Conservation (phyloP, 257 asterid species). For the Fraxinus americana region DNA sequence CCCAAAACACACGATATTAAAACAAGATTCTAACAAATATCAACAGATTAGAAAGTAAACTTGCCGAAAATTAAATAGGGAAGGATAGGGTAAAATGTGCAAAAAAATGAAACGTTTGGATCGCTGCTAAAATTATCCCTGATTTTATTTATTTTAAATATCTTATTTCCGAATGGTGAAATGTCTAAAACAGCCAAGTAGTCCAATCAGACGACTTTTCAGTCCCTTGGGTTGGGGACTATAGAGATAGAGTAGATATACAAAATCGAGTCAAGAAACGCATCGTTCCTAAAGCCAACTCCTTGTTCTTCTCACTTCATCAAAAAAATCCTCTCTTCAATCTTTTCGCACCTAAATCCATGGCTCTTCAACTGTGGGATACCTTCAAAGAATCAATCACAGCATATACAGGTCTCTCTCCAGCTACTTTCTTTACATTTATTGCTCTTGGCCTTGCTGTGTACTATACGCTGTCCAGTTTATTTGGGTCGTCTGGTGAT, state of each 20-base stretch:
- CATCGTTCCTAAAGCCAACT: not conserved
- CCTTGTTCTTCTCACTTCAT: slow-evolving; percentile 5
- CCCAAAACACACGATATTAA: no score
- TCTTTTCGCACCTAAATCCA: slow-evolving; percentile 23
- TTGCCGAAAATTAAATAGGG: no score
- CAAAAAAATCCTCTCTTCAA: slow-evolving; percentile 9
- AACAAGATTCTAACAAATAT: no score
- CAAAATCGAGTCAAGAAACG: not conserved
- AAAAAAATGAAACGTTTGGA: no score
- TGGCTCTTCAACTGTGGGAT: slow-evolving; percentile 77
- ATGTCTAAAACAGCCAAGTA: not conserved
- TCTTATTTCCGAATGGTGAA: not conserved
- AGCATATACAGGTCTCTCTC: slow-evolving; percentile 86
- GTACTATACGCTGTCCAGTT: slow-evolving; percentile 56
- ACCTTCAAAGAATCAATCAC: slow-evolving; percentile 76
- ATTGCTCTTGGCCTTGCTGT: slow-evolving; percentile 69
- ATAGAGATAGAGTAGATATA: no score
- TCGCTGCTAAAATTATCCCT: no score
- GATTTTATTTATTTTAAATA: no score
- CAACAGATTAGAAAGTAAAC: no score
- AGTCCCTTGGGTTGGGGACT: not conserved
- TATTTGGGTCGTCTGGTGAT: slow-evolving; percentile 63
- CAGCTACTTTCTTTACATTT: slow-evolving; percentile 81
- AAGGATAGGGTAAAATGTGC: no score
- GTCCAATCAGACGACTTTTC: not conserved